Conservation (phyloP, 2,329 filamentous ascomycete genomes). For the Fusarium decemcellulare region DNA sequence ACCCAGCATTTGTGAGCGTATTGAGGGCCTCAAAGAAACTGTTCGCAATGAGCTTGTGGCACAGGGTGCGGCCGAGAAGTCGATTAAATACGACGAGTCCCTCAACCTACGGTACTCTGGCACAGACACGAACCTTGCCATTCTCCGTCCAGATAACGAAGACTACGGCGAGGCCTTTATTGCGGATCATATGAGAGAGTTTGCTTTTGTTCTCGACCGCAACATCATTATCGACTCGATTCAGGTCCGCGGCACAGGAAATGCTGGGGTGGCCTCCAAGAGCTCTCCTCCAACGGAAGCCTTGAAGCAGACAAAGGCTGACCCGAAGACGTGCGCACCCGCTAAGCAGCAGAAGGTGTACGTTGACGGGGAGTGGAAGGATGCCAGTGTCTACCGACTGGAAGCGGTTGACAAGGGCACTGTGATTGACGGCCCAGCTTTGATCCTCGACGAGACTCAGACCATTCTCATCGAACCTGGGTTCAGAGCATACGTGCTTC, state of each 20-base stretch:
- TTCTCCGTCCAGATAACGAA: conserved; percentile 54
- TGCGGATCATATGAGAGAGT: conserved; percentile 55
- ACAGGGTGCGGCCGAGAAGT: conserved; percentile 58
- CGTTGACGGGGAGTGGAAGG: conserved; percentile 18
- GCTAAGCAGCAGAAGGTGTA: conserved; percentile 19
- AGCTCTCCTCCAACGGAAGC: neutral
- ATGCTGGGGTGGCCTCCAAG: neutral
- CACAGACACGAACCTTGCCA: conserved; percentile 58
- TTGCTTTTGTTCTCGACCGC: conserved; percentile 55
- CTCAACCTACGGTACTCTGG: conserved; percentile 65
- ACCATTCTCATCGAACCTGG: conserved; percentile 47
- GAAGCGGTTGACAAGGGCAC: conserved; percentile 9
- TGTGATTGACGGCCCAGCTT: conserved; percentile 48
- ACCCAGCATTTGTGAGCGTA: conserved; percentile 36
- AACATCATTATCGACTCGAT: conserved; percentile 58
- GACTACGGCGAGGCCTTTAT: conserved; percentile 56
- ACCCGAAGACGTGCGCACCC: neutral
- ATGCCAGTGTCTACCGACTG: conserved; percentile 17
- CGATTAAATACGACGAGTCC: conserved; percentile 56
- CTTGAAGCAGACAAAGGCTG: neutral
- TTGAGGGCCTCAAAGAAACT: conserved; percentile 46
- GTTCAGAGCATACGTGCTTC: conserved; percentile 48
- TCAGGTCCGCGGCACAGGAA: conserved; percentile 43
- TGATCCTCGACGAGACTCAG: conserved; percentile 50
- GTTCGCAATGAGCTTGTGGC: conserved; percentile 55